Base-by-base conservation (phyloP, 305 asterid species). In the Fraxinus angustifolia region DNA sequence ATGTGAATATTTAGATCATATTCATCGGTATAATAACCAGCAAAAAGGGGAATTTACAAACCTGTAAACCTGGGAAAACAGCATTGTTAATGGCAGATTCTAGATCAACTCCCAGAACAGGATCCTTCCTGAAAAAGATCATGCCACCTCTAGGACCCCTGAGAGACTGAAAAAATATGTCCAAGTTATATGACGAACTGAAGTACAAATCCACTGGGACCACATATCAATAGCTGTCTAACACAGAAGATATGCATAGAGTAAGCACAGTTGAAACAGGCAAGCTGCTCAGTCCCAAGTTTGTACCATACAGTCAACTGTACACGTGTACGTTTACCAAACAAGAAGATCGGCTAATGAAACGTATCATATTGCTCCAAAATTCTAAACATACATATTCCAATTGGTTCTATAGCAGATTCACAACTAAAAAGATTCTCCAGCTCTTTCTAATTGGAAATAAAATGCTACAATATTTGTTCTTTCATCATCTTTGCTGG, bases 61-160 rank as follows among this genome's bases (percentile, higher is more conserved):
- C 99, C 98, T 94, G 99, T 82, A 94, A 87, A 80, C 98, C 98
- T 4, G 98, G 99, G 53, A 94, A 94, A 79, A 94, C 98, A 53
- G 99, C 98, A 84, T 94, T 94, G 81, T 96, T 96, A 75, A 96
- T 91, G 76, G 96, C 94, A 65, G 98, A 73, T 85, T 96, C 98
- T 78, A 96, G 87, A 82, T 93, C 96, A 73, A 91, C 89, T 72
- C 98, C 98, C 26, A 91, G 87, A 87, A 94, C 88, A 79, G 98
- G 97, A 77, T 92, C 95, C 87, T 92, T 94, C 90, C 82, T 92
- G 93, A 94, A 96, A 85, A 96, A 96, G 81, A 96, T 96, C 98
- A 96, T 94, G 84, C 98, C 98, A 34, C 99, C 99, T 86, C 99
- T 91, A 10, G 98, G 98, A 58, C 99, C 98, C 88, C 99, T 91